Evolutionary conservation across 2,329 filamentous ascomycete genomes (phyloP).

Genomic region (Rhexocercosporidium sp.): DNA sequence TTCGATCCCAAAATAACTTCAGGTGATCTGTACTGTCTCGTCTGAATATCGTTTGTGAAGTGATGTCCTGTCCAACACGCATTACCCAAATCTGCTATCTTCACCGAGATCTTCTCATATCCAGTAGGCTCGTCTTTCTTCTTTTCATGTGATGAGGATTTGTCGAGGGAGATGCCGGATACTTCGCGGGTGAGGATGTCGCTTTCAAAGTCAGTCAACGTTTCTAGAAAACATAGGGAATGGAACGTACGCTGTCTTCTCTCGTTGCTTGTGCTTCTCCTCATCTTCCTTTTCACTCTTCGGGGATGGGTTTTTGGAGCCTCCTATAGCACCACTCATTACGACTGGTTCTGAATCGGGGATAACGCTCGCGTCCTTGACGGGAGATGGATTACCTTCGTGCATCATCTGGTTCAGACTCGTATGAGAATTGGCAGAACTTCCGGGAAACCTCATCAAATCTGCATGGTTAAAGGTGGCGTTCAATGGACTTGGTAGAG

Average conservation of each 20-base stretch:
- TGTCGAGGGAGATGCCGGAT: slow-evolving; percentile 92
- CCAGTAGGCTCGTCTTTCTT: slow-evolving; percentile 61
- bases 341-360: slow-evolving; percentile 50
- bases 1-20: slow-evolving; percentile 96
- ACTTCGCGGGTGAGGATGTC: slow-evolving; percentile 92
- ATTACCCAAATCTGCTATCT: slow-evolving; percentile 97
- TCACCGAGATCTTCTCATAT: slow-evolving; percentile 79
- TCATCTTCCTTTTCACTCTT: slow-evolving; percentile 55
- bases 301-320: slow-evolving; percentile 50
- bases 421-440: slow-evolving; percentile 65
- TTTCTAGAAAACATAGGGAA: neutral
- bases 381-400: slow-evolving; percentile 66
- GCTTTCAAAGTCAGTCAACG: slow-evolving; percentile 49
- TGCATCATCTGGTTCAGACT: slow-evolving; percentile 86
- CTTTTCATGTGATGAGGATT: slow-evolving; percentile 57
- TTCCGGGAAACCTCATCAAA: slow-evolving; percentile 61
- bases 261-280: slow-evolving; percentile 79
- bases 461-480: slow-evolving; percentile 85
- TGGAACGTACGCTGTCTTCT: slow-evolving; percentile 88
- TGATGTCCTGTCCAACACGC: slow-evolving; percentile 99
- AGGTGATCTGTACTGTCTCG: slow-evolving; percentile 93
- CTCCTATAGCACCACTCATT: slow-evolving; percentile 60
- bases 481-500: slow-evolving; percentile 91
- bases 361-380: slow-evolving; percentile 42
- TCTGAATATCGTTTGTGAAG: slow-evolving; percentile 99